These are phyloP conservation scores for Cladophialophora psammophila DNA, from an alignment of 2,329 filamentous ascomycete genomes.

Conservation along the genomic window DNA sequence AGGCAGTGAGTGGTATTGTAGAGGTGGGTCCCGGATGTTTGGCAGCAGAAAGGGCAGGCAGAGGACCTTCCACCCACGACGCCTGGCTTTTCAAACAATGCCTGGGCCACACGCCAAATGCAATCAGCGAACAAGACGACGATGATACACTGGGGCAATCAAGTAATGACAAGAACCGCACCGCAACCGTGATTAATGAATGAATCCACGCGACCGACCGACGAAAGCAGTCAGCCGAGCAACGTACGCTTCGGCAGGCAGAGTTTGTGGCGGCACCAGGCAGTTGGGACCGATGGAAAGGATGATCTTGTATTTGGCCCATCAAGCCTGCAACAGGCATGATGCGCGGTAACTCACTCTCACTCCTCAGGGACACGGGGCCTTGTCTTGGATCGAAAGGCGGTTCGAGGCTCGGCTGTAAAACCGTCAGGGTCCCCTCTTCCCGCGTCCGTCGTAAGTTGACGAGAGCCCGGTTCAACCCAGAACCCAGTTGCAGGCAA, in stretches of 20 bases:
- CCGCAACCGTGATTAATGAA: slow-evolving; percentile 25
- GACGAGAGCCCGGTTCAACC: slow-evolving; percentile 31
- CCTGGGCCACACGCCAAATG: slow-evolving; percentile 22
- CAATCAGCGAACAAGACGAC: slow-evolving; percentile 12
- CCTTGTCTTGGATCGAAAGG: slow-evolving; percentile 40
- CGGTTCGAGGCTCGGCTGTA: slow-evolving; percentile 40
- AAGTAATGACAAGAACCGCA: slow-evolving; percentile 29
- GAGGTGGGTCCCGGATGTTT: slow-evolving; percentile 30
- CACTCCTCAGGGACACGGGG: slow-evolving; percentile 23
- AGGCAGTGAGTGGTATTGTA: slow-evolving; percentile 24
- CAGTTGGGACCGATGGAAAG: slow-evolving; percentile 34
- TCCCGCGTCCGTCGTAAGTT: slow-evolving; percentile 21
- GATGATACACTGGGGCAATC: slow-evolving; percentile 31
- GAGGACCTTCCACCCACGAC: slow-evolving; percentile 28
- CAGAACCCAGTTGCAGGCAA: slow-evolving; percentile 18
- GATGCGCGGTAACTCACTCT: slow-evolving; percentile 22
- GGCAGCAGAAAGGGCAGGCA: slow-evolving; percentile 15
- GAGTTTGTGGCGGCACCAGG: slow-evolving; percentile 36
- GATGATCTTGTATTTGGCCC: slow-evolving; percentile 35
- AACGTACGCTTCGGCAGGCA: slow-evolving; percentile 29
- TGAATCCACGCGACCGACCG: slow-evolving; percentile 8
- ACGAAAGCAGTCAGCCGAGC: slow-evolving; percentile 39
- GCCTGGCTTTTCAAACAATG: slow-evolving; percentile 26
- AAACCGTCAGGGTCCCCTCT: slow-evolving; percentile 26
- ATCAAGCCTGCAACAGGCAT: slow-evolving; percentile 22